Conservation (phyloP, 192 early-diverging fungal genomes). For the Mortierella antarctica region DNA sequence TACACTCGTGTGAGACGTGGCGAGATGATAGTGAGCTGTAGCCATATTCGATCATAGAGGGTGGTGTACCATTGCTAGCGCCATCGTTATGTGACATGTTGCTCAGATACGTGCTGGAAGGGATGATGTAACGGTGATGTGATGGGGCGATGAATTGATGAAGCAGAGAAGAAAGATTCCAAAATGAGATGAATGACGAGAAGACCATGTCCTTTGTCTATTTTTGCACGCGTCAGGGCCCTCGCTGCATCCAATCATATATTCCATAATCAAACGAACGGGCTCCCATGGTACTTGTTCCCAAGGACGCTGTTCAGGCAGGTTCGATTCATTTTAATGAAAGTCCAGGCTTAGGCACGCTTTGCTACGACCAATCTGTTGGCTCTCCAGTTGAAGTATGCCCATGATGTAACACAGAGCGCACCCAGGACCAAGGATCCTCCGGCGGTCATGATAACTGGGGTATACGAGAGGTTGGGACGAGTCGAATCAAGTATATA, state of each 20-base stretch:
- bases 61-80: slow-evolving; percentile 41
- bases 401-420: slow-evolving; percentile 31
- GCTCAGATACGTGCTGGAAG: neutral
- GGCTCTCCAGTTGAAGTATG: slow-evolving; percentile 31
- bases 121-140: too few relatives aligned
- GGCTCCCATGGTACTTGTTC: too few relatives aligned
- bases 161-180: too few relatives aligned
- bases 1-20: neutral
- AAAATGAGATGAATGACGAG: too few relatives aligned
- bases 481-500: slow-evolving; percentile 37
- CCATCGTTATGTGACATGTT: slow-evolving; percentile 40
- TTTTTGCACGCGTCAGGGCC: too few relatives aligned
- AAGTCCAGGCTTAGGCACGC: neutral
- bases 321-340: too few relatives aligned
- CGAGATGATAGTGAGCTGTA: neutral
- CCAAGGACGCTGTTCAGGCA: too few relatives aligned
- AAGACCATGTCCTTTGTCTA: too few relatives aligned
- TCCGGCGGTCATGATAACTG: slow-evolving; percentile 37
- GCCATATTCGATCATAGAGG: neutral
- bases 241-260: too few relatives aligned
- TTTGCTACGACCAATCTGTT: neutral
- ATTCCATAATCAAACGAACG: too few relatives aligned
- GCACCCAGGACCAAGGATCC: slow-evolving; percentile 26
- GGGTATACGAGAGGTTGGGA: slow-evolving; percentile 37
- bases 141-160: too few relatives aligned